phyloP scores from a whole-genome alignment of 805 yeast genomes.

The Kazachstania bromeliacearum region DNA sequence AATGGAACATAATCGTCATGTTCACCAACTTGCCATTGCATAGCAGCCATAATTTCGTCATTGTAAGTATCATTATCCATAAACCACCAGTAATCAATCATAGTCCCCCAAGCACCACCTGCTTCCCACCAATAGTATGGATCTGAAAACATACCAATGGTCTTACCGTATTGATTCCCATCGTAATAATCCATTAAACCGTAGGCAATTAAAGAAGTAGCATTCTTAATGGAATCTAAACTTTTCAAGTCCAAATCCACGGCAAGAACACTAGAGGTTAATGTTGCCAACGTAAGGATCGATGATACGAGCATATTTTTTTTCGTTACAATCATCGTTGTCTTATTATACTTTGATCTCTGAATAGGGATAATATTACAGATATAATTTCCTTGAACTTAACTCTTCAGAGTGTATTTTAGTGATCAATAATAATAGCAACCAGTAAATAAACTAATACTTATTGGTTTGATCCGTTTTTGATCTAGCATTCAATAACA shows the following conservation, averaged over 20 bases:
- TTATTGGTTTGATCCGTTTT: too few species aligned
- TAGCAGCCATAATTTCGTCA: conserved; percentile 46
- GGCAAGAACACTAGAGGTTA: conserved; percentile 6
- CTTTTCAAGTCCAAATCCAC: conserved; percentile 25
- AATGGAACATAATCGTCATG: conserved; percentile 74
- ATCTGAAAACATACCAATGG: conserved; percentile 74
- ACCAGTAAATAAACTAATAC: too few species aligned
- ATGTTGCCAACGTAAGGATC: background rate
- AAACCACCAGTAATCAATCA: conserved; percentile 68
- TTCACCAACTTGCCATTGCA: conserved; percentile 65
- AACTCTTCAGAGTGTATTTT: too few species aligned
- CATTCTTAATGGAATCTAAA: conserved; percentile 32
- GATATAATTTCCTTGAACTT: too few species aligned
- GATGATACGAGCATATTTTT: background rate
- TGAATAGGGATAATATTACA: too few species aligned
- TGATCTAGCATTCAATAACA: too few species aligned
- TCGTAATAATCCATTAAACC: conserved; percentile 81
- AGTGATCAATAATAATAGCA: too few species aligned
- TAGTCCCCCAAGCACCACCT: conserved; percentile 88
- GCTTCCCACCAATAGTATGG: conserved; percentile 99
- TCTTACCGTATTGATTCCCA: conserved; percentile 59
- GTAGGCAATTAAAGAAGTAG: conserved; percentile 48
- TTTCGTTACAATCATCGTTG: background rate
- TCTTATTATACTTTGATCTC: too few species aligned
- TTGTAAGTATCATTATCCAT: conserved; percentile 64